Conservation (phyloP, 805 yeast genomes). For the Grigorovia transvaalensis region DNA sequence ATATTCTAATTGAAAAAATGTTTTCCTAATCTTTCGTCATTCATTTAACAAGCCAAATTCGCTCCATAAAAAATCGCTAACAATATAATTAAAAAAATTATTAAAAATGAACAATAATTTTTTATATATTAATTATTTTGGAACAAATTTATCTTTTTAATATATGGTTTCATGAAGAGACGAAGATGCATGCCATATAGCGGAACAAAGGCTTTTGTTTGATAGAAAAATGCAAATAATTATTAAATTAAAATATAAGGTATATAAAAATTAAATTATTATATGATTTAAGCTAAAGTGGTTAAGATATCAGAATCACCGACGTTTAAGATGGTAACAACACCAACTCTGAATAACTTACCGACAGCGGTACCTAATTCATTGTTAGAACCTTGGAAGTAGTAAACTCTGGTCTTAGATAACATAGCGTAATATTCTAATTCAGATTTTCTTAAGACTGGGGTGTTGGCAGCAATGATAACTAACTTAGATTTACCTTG, state of each 20-base stretch:
- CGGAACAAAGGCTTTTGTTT: too few species aligned
- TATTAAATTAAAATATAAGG: neutral
- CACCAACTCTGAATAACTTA: slow-evolving; percentile 99
- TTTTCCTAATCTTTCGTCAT: neutral
- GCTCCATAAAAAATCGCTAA: too few species aligned
- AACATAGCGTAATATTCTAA: slow-evolving; percentile 99
- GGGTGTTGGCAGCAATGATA: slow-evolving; percentile 98
- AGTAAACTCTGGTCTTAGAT: slow-evolving; percentile 91
- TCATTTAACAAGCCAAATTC: neutral
- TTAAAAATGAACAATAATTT: too few species aligned
- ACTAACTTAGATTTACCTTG: slow-evolving; percentile 98
- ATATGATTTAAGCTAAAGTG: slow-evolving; percentile 34
- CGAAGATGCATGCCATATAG: too few species aligned
- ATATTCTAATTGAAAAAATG: neutral
- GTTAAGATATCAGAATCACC: slow-evolving; percentile 99
- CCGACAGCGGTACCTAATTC: slow-evolving; percentile 99
- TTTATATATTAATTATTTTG: too few species aligned
- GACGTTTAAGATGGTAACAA: slow-evolving; percentile 88
- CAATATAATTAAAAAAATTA: too few species aligned
- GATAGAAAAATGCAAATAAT: neutral
- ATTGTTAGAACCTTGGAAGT: slow-evolving; percentile 99
- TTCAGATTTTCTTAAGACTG: slow-evolving; percentile 99
- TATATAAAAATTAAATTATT: slow-evolving; percentile 3
- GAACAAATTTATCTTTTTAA: neutral
- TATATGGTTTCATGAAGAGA: too few species aligned